Evolutionary conservation across 1,284 basidiomycete species (phyloP).

Genomic region (Pseudozyma hubeiensis): DNA sequence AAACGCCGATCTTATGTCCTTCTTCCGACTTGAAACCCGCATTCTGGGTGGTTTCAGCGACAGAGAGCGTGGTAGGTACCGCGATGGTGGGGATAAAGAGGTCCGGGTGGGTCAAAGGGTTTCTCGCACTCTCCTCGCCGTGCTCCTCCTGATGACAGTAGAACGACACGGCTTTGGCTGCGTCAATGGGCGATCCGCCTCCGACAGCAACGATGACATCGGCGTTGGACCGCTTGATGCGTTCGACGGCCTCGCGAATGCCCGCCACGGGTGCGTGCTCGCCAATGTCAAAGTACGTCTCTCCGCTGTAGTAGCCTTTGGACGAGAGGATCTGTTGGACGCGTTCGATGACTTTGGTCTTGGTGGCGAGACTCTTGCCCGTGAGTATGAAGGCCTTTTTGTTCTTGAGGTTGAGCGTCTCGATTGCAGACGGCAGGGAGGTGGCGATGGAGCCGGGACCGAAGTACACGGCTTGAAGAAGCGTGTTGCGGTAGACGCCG

Average conservation of each 20-base stretch:
- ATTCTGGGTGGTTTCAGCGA: constrained; percentile 76
- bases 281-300: constrained; percentile 80
- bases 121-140: constrained; percentile 28
- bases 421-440: constrained; percentile 33
- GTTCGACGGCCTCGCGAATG: constrained; percentile 73
- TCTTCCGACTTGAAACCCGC: constrained; percentile 81
- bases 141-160: constrained; percentile 37
- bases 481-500: constrained; percentile 47
- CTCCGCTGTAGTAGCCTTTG: constrained; percentile 40
- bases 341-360: constrained; percentile 46
- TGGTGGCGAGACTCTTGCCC: constrained; percentile 51
- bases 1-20: constrained; percentile 76
- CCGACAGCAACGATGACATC: constrained; percentile 76
- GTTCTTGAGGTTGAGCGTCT: constrained; percentile 27
- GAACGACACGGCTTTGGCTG: constrained; percentile 70
- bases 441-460: constrained; percentile 33
- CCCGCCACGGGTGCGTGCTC: constrained; percentile 80
- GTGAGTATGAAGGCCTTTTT: constrained; percentile 57
- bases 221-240: constrained; percentile 74
- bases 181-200: constrained; percentile 83
- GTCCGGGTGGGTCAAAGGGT: constrained; percentile 11
- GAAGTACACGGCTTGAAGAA: constrained; percentile 43
- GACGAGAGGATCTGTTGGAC: constrained; percentile 32
- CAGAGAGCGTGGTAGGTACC: constrained; percentile 83
- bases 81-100: constrained; percentile 73